Conservation (phyloP, 129 eudicot genomes). For the Centaurea solstitialis region DNA sequence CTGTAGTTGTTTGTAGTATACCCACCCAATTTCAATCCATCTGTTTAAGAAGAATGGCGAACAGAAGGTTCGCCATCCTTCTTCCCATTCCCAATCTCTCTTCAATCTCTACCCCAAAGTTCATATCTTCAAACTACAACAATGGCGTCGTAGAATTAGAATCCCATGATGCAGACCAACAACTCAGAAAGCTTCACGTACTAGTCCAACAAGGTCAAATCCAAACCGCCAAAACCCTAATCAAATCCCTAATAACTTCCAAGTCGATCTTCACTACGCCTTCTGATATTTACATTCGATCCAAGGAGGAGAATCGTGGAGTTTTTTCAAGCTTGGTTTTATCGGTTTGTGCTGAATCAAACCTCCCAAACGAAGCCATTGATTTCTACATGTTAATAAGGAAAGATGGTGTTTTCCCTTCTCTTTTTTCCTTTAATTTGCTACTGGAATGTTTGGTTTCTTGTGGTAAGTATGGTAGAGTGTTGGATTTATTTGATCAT, state of each 20-base stretch:
- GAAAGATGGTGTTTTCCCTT: conserved; percentile 23
- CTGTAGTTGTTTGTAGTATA: too few relatives aligned
- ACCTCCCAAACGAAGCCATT: conserved; percentile 10
- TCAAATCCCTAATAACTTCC: conserved; percentile 2
- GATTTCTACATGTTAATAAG: conserved; percentile 11
- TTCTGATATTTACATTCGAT: conserved; percentile 8
- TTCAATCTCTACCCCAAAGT: background rate
- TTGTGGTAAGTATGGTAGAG: background rate
- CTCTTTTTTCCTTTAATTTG: conserved; percentile 10
- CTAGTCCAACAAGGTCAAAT: conserved; percentile 6
- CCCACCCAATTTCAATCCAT: background rate
- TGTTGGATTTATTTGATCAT: conserved; percentile 1
- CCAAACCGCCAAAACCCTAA: background rate
- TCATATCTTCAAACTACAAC: background rate
- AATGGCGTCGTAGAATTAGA: background rate
- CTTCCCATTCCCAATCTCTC: background rate
- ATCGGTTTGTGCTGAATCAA: conserved; percentile 25
- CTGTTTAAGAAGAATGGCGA: background rate
- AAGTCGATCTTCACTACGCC: conserved; percentile 11
- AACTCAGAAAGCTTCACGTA: background rate
- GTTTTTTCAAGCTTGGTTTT: conserved; percentile 9
- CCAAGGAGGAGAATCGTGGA: background rate
- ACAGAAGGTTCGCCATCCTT: background rate
- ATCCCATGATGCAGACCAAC: background rate
- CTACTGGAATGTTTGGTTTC: conserved; percentile 21